A percentile compares a stretch with the other conserved stretches of the same genome.
Evolutionary conservation across 106 monocot species (phyloP).

Genomic region (Vanilla planifolia): DNA sequence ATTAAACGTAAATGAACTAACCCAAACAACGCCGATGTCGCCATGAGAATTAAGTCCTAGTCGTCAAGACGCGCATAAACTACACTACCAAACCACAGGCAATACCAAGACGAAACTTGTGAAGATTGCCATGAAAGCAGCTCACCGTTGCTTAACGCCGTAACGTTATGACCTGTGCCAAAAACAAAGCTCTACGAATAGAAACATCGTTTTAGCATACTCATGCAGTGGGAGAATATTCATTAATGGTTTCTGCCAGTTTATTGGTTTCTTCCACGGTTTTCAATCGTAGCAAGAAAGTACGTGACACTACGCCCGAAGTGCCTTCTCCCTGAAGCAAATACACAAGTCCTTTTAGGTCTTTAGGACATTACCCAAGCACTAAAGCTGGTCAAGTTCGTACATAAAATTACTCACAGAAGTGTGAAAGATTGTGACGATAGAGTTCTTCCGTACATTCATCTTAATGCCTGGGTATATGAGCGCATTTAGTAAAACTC

Average conservation of each 20-base stretch:
- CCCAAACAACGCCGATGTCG: too few relatives aligned
- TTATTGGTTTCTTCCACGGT: constrained; percentile 70
- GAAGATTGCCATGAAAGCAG: too few relatives aligned
- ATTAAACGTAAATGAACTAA: too few relatives aligned
- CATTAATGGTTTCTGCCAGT: constrained; percentile 60
- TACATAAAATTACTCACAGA: constrained; percentile 23
- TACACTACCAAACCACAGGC: too few relatives aligned
- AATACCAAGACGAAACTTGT: too few relatives aligned
- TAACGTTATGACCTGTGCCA: too few relatives aligned
- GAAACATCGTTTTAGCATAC: too few relatives aligned
- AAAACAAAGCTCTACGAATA: too few relatives aligned
- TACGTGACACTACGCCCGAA: constrained; percentile 45
- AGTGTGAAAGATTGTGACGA: constrained; percentile 82
- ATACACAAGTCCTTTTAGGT: background rate
- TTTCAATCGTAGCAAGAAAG: constrained; percentile 67
- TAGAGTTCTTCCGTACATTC: constrained; percentile 74
- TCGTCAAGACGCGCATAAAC: too few relatives aligned
- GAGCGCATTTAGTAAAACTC: constrained; percentile 84
- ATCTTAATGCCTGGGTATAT: constrained; percentile 87
- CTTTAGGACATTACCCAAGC: background rate
- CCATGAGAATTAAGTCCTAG: too few relatives aligned
- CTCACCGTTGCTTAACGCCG: too few relatives aligned
- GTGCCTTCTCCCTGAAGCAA: constrained; percentile 17
- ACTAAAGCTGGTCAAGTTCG: background rate
- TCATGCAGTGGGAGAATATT: constrained; percentile 53